Base-by-base conservation (phyloP, 495 filamentous ascomycete species). In the Daldinia vernicosa region DNA sequence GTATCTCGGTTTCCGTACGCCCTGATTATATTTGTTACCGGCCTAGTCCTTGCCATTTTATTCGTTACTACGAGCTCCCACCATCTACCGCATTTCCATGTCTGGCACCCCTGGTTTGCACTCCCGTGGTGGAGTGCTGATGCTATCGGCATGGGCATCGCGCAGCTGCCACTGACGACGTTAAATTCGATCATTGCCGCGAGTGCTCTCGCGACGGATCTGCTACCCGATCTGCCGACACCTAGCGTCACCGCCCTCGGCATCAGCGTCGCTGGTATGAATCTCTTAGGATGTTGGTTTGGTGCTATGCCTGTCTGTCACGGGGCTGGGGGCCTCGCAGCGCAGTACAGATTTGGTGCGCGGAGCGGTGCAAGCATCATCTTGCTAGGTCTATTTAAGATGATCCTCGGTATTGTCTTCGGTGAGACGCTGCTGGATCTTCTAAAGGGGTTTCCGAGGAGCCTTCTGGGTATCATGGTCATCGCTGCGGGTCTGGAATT, bases 281-380 rank as follows among this genome's bases (percentile, higher is more conserved):
- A 98, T 75, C 80, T 98, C 6, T 69, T 91, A 5, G 90, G 92
- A 6, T 93, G 91, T 78, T 95, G 92, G 91, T 95, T 97, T 76
- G 94, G 93, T 30, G 92, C 90, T 0, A 98, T 98, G 95, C 95
- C 95, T 5, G 91, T 97, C 2, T 98, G 95, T 72, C 95, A 98
- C 75, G 95, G 95, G 4, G 93, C 93, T 12, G 95, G 95, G 2
- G 95, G 95, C 0, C 82, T 98, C 0, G 95, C 95, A 2, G 95
- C 89, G 1, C 94, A 97, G 76, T 91, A 92, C 72, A 88, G 92
- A 3, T 98, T 97, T 69, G 95, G 95, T 2, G 94, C 94, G 6
- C 89, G 94, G 12, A 95, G 92, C 33, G 95, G 95, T 1, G 86
- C 92, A 0, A 92, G 90, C 70, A 85, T 97, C 40, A 88, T 97